Evolutionary conservation across 2,329 filamentous ascomycete genomes (phyloP), one percentile per base, ranked within the genome.

Genomic region (Aspergillus melleus): DNA sequence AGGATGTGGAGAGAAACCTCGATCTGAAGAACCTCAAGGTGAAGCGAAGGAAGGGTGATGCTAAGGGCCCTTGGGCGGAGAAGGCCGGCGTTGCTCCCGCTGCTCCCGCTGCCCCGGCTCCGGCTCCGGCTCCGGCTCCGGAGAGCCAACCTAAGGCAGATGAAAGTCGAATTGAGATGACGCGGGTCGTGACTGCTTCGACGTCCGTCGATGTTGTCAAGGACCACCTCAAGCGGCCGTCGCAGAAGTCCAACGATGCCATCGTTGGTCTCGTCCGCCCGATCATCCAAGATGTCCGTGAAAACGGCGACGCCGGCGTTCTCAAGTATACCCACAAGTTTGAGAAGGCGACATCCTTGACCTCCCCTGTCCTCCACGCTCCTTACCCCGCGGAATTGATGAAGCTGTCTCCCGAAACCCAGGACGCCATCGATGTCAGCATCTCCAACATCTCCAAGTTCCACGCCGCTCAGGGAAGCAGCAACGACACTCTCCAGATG

Each of bases 261-360:
- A 97, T 99, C 66, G 88, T 98, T 80, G 88, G 88, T 64, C 94
- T 98, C 55, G 91, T 96, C 60, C 87, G 86, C 39, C 95, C 95
- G 1, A 99, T 99, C 69, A 92, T 99, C 71, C 87, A 94, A 59
- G 90, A 93, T 52, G 90, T 99, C 57, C 90, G 88, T 58, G 83
- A 86, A 49, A 87, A 90, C 36, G 95, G 95, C 55, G 95, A 99
- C 77, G 89, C 89, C 69, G 93, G 92, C 3, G 83, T 99, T 24
- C 84, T 99, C 49, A 89, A 90, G 54, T 98, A 96, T 77, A 98
- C 95, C 1, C 93, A 97, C 84, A 96, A 96, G 76, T 99, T 99
- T 68, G 95, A 99, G 74, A 96, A 94, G 80, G 95, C 94, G 0
- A 96, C 91, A 0, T 94, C 91, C 2, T 82, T 99, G 61, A 95